Conservation (phyloP, 352 stramenopile genomes). For the Blastocystis sp. region DNA sequence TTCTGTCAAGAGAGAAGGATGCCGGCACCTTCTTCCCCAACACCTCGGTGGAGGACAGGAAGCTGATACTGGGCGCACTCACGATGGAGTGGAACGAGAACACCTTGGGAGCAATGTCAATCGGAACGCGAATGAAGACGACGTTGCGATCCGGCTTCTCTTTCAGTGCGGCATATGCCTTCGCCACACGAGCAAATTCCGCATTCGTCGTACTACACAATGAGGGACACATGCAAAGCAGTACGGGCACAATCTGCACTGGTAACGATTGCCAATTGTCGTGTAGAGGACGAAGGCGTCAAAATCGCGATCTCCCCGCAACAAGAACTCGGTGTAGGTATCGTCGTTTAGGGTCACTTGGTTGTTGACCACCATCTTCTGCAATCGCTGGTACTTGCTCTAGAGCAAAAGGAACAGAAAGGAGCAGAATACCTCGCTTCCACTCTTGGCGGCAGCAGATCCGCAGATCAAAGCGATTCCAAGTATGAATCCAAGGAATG, state of each 20-base stretch:
- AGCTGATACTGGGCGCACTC: conserved; percentile 48
- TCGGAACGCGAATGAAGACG: conserved; percentile 51
- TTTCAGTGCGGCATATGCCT: conserved; percentile 10
- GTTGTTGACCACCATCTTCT: conserved; percentile 2
- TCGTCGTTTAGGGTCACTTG: conserved; percentile 61
- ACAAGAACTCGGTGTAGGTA: conserved; percentile 46
- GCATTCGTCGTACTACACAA: conserved; percentile 32
- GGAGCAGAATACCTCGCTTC: background rate
- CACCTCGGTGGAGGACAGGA: conserved; percentile 1
- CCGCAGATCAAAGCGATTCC: too few relatives aligned
- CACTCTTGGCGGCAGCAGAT: too few relatives aligned
- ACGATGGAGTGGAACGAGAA: conserved; percentile 53
- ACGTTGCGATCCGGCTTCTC: conserved; percentile 28
- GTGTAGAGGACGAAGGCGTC: conserved; percentile 67
- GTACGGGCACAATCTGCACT: conserved; percentile 47
- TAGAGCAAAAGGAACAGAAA: too few relatives aligned
- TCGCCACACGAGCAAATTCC: too few relatives aligned
- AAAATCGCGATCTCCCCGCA: conserved; percentile 43
- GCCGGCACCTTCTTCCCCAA: conserved; percentile 32
- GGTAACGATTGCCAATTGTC: conserved; percentile 41
- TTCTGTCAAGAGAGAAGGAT: background rate
- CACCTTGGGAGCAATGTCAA: conserved; percentile 47
- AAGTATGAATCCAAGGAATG: too few relatives aligned
- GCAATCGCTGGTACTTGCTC: conserved; percentile 38
- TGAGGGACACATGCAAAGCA: background rate